Base-by-base conservation (phyloP, 169 alveolate species). In the Blepharisma undulans region DNA sequence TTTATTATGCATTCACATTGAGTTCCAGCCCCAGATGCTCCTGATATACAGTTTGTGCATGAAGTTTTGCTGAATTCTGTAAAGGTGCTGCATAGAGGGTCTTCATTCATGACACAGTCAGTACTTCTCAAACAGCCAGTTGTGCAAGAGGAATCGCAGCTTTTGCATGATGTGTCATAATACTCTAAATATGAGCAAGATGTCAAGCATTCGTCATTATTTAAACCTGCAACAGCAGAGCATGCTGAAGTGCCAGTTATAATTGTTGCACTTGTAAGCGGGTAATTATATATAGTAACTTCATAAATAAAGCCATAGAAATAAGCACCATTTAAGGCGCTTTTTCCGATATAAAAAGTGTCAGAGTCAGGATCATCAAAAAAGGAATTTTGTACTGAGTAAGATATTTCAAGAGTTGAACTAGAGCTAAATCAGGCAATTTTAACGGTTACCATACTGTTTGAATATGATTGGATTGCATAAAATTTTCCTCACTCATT, bases 251-350 rank as follows among this genome's bases (percentile, higher is more conserved):
- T 76, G 25, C 34, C 34, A n/a, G n/a, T n/a, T n/a, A n/a, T n/a
- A n/a, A n/a, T n/a, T 76, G 27, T 32, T 18, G 84, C 18, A 29
- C 18, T 12, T 21, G 84, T 18, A 18, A 18, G 16, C 18, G 25
- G 18, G 25, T 25, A 18, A 76, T 80, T 80, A 80, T 27, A 80
- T 16, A 80, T 29, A 21, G 12, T 14, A 12, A 80, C 18, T 27
- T 80, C 88, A 80, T 27, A 80, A 25, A 80, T 32, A 80, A 80
- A 80, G 22, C 88, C 88, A 10, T 25, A 10, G 22, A 80, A 25
- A 80, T 12, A 80, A 12, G n/a, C 72, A 25, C 33, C 12, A 10
- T 12, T 14, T 14, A 80, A 14, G 10, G 74, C 25, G 25, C 25
- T 33, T 12, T 25, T 10, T 80, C 88, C 88, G 32, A 80, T 14